Evolutionary conservation across 768 basidiomycete species (phyloP).

Genomic region (Boletus sp.): DNA sequence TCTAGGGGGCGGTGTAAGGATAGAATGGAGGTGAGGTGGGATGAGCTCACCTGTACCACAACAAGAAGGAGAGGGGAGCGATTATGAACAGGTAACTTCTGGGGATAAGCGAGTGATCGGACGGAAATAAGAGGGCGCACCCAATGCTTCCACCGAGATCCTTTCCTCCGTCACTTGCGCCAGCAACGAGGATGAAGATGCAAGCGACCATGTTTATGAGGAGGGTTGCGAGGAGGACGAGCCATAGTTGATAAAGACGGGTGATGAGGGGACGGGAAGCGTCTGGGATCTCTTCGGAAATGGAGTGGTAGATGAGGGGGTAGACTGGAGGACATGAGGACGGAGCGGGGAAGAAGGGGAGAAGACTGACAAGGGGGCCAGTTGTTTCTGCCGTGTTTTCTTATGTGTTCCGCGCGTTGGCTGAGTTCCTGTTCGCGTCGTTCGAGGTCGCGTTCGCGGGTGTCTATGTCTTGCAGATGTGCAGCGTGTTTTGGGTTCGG

Average conservation of each 20-base stretch:
- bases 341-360: slow-evolving; percentile 10
- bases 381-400: slow-evolving; percentile 82
- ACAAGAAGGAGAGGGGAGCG: slow-evolving; percentile 74
- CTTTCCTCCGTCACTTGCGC: slow-evolving; percentile 69
- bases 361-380: slow-evolving; percentile 81
- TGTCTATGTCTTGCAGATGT: slow-evolving; percentile 63
- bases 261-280: slow-evolving; percentile 76
- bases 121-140: slow-evolving; percentile 42
- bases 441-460: slow-evolving; percentile 79
- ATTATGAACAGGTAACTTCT: slow-evolving; percentile 80
- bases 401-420: slow-evolving; percentile 65
- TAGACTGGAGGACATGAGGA: slow-evolving; percentile 57
- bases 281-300: slow-evolving; percentile 85
- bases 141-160: slow-evolving; percentile 83
- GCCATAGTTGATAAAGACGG: slow-evolving; percentile 91
- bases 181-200: slow-evolving; percentile 79
- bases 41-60: slow-evolving; percentile 85
- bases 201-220: slow-evolving; percentile 89
- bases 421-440: slow-evolving; percentile 74
- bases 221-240: slow-evolving; percentile 78
- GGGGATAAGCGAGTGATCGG: slow-evolving; percentile 16
- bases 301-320: slow-evolving; percentile 93
- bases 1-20: slow-evolving; percentile 38
- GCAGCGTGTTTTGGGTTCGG: slow-evolving; percentile 43
- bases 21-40: slow-evolving; percentile 6